A percentile compares a stretch with the other conserved stretches of the same genome.
Evolutionary conservation across 78 protist genomes (phyloP).

Genomic region (Isochrysis galbana): DNA sequence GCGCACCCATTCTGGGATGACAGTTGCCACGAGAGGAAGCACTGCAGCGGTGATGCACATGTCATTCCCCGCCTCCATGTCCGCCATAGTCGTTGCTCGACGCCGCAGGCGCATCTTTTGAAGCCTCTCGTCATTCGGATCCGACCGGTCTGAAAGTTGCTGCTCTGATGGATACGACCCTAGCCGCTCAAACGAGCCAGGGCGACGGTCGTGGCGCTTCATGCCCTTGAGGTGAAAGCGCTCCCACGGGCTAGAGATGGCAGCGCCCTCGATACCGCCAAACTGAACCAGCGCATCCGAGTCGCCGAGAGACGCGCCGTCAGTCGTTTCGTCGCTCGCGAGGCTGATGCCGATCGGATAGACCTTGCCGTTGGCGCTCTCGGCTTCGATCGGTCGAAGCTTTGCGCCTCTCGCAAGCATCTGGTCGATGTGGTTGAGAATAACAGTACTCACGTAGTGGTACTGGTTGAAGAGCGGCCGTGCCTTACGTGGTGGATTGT

Average conservation of each 20-base stretch:
- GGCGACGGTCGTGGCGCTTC: background rate
- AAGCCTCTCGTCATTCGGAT: too few relatives aligned
- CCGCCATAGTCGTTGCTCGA: too few relatives aligned
- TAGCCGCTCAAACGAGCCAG: background rate
- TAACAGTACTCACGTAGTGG: background rate
- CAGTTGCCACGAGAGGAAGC: too few relatives aligned
- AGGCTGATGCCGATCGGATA: background rate
- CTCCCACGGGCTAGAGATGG: background rate
- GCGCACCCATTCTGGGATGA: too few relatives aligned
- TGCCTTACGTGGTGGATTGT: background rate
- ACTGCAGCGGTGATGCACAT: too few relatives aligned
- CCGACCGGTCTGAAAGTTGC: too few relatives aligned
- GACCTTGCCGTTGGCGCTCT: too few relatives aligned
- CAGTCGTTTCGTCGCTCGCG: background rate
- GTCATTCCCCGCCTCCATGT: too few relatives aligned
- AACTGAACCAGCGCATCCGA: background rate
- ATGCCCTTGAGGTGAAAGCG: background rate
- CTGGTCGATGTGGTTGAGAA: background rate
- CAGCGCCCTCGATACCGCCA: background rate
- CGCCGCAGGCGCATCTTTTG: too few relatives aligned
- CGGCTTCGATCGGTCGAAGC: background rate
- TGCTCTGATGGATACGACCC: too few relatives aligned
- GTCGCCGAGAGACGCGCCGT: background rate
- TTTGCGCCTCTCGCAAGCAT: background rate
- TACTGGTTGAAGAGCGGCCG: background rate